These are phyloP conservation scores for Hymenoscyphus fructigenus DNA, from an alignment of 2,329 filamentous ascomycete species.

Conservation along the genomic window DNA sequence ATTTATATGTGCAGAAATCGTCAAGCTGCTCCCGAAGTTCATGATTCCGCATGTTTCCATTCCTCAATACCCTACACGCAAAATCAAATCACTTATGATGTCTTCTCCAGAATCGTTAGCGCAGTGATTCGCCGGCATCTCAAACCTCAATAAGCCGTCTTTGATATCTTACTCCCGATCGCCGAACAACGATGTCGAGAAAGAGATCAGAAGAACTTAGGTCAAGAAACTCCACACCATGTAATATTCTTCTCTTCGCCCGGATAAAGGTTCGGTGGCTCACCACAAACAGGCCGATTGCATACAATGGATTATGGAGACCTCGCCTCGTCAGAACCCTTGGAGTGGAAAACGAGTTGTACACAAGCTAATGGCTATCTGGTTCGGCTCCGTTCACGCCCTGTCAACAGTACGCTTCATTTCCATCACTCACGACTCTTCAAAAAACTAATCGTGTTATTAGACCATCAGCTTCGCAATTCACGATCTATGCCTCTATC, in stretches of 20 bases:
- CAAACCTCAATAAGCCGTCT: constrained; percentile 8
- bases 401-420: constrained; percentile 11
- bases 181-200: constrained; percentile 7
- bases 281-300: constrained; percentile 5
- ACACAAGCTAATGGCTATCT: constrained; percentile 19
- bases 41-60: constrained; percentile 9
- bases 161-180: constrained; percentile 9
- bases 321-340: constrained; percentile 5
- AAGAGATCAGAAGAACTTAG: constrained; percentile 5
- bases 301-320: constrained; percentile 22
- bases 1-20: constrained; percentile 9
- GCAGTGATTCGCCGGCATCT: constrained; percentile 5
- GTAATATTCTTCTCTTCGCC: neutral
- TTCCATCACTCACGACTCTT: neutral
- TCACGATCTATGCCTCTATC: constrained; percentile 29
- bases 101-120: constrained; percentile 11
- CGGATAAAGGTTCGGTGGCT: neutral
- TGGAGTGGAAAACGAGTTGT: constrained; percentile 16
- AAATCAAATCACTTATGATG: neutral
- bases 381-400: constrained; percentile 17
- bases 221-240: constrained; percentile 2
- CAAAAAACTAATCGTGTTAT: neutral
- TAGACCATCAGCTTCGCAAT: constrained; percentile 30
- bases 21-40: constrained; percentile 11
- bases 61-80: neutral